Evolutionary conservation across 2,329 filamentous ascomycete species (phyloP).

Genomic region (Calonectria pteridis): DNA sequence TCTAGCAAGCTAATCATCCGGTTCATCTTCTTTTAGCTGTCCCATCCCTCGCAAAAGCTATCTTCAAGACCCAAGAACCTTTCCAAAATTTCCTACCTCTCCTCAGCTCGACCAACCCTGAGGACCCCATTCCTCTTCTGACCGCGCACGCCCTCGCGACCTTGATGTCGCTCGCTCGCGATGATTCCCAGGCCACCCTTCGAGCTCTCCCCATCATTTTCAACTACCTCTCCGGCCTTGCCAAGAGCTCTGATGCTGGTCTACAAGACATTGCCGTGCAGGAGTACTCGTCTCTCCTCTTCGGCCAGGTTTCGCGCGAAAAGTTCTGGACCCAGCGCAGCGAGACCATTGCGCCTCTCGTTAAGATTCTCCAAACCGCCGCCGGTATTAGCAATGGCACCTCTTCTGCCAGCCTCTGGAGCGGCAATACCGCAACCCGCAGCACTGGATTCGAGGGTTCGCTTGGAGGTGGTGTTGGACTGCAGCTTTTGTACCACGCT

Average conservation of each 20-base stretch:
- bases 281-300: constrained; percentile 87
- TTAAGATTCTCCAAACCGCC: constrained; percentile 85
- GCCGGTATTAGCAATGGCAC: constrained; percentile 78
- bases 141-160: constrained; percentile 88
- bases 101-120: constrained; percentile 80
- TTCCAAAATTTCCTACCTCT: constrained; percentile 88
- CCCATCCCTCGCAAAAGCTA: constrained; percentile 80
- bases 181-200: constrained; percentile 74
- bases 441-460: constrained; percentile 72
- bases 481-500: constrained; percentile 95
- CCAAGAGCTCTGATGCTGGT: constrained; percentile 87
- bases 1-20: constrained; percentile 32
- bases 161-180: constrained; percentile 77
- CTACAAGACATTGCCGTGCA: constrained; percentile 96
- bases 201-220: constrained; percentile 86
- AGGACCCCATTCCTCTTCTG: constrained; percentile 89
- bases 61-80: constrained; percentile 81
- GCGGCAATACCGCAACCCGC: constrained; percentile 64
- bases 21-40: constrained; percentile 70
- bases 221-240: constrained; percentile 85
- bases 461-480: constrained; percentile 84
- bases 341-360: constrained; percentile 84
- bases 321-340: constrained; percentile 93
- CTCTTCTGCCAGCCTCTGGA: constrained; percentile 72
- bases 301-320: constrained; percentile 78